Conservation (phyloP, 1,139 yeast species). For the Kluyveromyces sp. region DNA sequence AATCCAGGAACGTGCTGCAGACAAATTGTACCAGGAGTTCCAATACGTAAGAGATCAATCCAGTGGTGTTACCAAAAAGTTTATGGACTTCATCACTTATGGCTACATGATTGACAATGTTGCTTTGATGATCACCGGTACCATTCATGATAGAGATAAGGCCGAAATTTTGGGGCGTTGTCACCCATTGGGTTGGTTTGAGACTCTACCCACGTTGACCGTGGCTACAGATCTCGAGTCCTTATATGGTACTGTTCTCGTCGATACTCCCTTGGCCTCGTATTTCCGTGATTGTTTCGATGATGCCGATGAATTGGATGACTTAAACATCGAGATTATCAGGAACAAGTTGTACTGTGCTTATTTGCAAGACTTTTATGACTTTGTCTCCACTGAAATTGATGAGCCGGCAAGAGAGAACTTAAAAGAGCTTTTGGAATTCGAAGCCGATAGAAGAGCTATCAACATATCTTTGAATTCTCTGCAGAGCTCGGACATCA, state of each 20-base stretch:
- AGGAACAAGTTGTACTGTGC: conserved; percentile 89
- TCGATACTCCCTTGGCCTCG: conserved; percentile 96
- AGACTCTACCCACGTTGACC: conserved; percentile 87
- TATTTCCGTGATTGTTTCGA: conserved; percentile 80
- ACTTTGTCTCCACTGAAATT: conserved; percentile 53
- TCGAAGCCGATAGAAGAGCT: conserved; percentile 93
- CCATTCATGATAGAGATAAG: conserved; percentile 89
- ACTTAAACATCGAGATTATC: conserved; percentile 87
- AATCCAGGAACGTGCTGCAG: conserved; percentile 71
- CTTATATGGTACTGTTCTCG: conserved; percentile 84
- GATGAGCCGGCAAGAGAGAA: conserved; percentile 74
- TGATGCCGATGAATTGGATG: conserved; percentile 91
- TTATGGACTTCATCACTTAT: conserved; percentile 85
- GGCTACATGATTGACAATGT: conserved; percentile 99
- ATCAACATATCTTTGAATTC: conserved; percentile 90
- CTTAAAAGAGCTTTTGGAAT: conserved; percentile 67
- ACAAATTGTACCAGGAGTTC: conserved; percentile 74
- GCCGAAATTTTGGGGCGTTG: conserved; percentile 80
- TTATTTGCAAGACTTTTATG: conserved; percentile 78
- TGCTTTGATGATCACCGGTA: conserved; percentile 91
- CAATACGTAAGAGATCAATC: conserved; percentile 80
- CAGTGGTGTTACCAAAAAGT: conserved; percentile 67
- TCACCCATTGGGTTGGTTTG: conserved; percentile 98
- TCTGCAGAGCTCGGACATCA: conserved; percentile 34
- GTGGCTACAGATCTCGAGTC: conserved; percentile 93